Evolutionary conservation across 2,329 filamentous ascomycete genomes (phyloP).

Genomic region (Thielaviopsis musarum): DNA sequence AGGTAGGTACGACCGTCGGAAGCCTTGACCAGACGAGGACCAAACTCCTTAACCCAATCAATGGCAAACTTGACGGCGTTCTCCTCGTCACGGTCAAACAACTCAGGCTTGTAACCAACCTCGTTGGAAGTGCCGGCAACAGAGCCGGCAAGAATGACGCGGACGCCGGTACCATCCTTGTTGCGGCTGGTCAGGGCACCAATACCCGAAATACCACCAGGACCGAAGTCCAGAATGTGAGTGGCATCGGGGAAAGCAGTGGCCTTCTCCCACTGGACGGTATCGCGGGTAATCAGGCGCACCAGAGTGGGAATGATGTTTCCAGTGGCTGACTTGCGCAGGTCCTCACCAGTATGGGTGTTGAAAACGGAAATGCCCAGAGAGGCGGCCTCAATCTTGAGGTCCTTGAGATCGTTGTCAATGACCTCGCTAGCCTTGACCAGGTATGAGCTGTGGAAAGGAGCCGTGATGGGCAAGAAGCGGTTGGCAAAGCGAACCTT

Average conservation of each 20-base stretch:
- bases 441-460: slow-evolving; percentile 95
- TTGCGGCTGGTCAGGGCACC: slow-evolving; percentile 95
- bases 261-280: slow-evolving; percentile 91
- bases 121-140: slow-evolving; percentile 80
- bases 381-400: slow-evolving; percentile 55
- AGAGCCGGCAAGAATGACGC: slow-evolving; percentile 86
- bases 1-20: slow-evolving; percentile 81
- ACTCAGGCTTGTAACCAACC: slow-evolving; percentile 92
- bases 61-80: slow-evolving; percentile 88
- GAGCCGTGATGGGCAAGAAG: slow-evolving; percentile 92
- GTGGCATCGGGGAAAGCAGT: slow-evolving; percentile 83
- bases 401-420: slow-evolving; percentile 69
- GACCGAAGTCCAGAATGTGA: slow-evolving; percentile 91
- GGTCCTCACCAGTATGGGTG: slow-evolving; percentile 74
- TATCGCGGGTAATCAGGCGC: slow-evolving; percentile 84
- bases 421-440: slow-evolving; percentile 66
- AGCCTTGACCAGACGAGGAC: slow-evolving; percentile 80
- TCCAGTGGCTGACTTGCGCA: slow-evolving; percentile 51
- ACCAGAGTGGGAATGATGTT: slow-evolving; percentile 77
- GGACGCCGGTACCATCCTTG: slow-evolving; percentile 95
- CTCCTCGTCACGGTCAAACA: slow-evolving; percentile 92
- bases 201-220: slow-evolving; percentile 89
- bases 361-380: slow-evolving; percentile 79
- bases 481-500: slow-evolving; percentile 95
- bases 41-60: slow-evolving; percentile 96